Base-by-base conservation (phyloP, 768 basidiomycete genomes). In the Antrodiella citrinella region DNA sequence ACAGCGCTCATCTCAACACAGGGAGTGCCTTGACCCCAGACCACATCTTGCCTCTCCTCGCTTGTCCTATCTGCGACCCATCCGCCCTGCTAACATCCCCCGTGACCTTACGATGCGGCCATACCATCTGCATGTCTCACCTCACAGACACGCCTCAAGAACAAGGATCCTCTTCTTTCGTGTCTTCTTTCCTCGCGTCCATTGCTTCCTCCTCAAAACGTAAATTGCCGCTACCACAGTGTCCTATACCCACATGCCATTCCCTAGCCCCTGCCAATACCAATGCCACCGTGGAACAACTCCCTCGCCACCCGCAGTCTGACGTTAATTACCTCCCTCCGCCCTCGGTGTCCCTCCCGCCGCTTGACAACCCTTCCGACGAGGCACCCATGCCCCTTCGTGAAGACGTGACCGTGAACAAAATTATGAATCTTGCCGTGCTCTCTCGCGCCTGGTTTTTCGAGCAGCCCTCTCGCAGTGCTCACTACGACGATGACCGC, bases 41-140 rank as follows among this genome's bases (percentile, higher is more conserved):
- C 54, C 45, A 21, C 13, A 60, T 75, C 54, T 56, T 67, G 47
- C 57, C 69, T 30, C 60, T 78, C 49, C 68, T 84, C 50, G 50
- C 52, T 48, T 89, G 87, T 59, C 74, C 78, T 2, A 59, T 77
- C 64, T 87, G 86, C 57, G 47, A 59, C 1, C 61, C 65, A 4
- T 52, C 63, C 1, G 38, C 63, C 20, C 49, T 67, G 48, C 69
- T 82, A 20, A 51, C 58, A 20, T 61, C 68, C 3, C 82, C 83
- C 2, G 68, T 76, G 26, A 77, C 72, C 7, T 81, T 95, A 38
- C 76, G 71, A 57, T 96, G 92, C 60, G 92, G 92, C 48, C 92
- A 96, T 62, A 75, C 91, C 19, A 54, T 94, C 54, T 96, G 91
- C 58, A 65, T 78, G 0, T 42, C 58, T 69, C 54, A 62, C 52